Base-by-base conservation (phyloP, 2,329 filamentous ascomycete genomes). In the Pseudogymnoascus sp. region DNA sequence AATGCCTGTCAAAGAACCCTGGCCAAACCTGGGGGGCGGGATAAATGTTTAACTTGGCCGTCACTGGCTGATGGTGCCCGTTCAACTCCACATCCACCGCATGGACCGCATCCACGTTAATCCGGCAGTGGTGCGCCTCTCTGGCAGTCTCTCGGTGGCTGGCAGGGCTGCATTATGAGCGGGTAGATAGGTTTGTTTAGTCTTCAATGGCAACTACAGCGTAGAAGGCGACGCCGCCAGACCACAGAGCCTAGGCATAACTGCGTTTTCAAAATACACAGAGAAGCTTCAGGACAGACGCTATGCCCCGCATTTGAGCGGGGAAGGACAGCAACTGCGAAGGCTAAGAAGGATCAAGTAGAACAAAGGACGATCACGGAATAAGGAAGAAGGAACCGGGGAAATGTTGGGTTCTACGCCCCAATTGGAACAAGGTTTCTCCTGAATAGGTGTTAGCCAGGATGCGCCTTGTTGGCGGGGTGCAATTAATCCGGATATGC, bases 41-140 rank as follows among this genome's bases (percentile, higher is more conserved):
- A 54, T 54, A 54, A 54, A 54, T 54, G 16, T 54, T 35, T 54
- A 33, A 18, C 47, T 33, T 33, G 47, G 28, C 47, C 28, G 47
- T 16, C 30, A 35, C 47, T 54, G 47, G 47, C 28, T 35, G 28
- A 7, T 20, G 6, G 16, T 18, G 28, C 28, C 43, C 18, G 43
- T 20, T 8, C 11, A 54, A 18, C 25, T 30, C 47, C 47, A 54
- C 47, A n/a, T 7, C 5, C 28, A 7, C n/a, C n/a, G 28, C 47
- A 33, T 33, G n/a, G 47, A 54, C 47, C 47, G 47, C 47, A 54
- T 20, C 47, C 47, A 54, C 47, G 28, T 54, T 54, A 54, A 54
- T 54, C 47, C 28, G 47, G 47, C 28, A 54, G 47, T 54, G 47
- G 47, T 54, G n/a, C 47, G 47, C 47, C 47, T 54, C 47, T 35